phyloP scores from a whole-genome alignment of 768 basidiomycete genomes.

The Sporobolomyces pararoseus region DNA sequence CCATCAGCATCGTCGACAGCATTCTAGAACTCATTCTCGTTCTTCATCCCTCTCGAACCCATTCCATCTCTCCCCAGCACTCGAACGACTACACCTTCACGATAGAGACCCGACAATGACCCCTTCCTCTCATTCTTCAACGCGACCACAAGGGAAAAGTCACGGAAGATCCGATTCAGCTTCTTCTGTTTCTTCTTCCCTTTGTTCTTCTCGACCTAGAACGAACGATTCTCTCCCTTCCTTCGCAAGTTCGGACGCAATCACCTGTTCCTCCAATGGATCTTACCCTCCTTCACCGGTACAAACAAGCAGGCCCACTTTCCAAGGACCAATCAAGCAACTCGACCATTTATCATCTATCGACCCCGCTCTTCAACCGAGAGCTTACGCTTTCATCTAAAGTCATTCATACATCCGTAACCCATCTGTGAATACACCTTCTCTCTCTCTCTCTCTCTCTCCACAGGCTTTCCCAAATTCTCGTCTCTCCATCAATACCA shows the following conservation, averaged over 20 bases:
- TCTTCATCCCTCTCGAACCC: conserved; percentile 19
- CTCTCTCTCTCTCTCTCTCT: background rate
- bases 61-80: background rate
- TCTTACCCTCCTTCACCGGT: conserved; percentile 22
- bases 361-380: background rate
- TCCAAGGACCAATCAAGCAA: background rate
- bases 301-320: conserved; percentile 15
- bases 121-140: background rate
- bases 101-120: conserved; percentile 1
- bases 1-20: conserved; percentile 13
- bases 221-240: conserved; percentile 41
- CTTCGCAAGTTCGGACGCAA: conserved; percentile 15
- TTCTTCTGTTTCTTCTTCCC: background rate
- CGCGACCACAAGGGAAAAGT: background rate
- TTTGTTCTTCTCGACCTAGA: conserved; percentile 29
- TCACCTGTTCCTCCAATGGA: conserved; percentile 17
- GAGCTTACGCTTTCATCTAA: conserved; percentile 19
- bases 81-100: conserved; percentile 21
- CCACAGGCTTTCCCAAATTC: too few species aligned
- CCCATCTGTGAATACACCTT: background rate
- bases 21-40: conserved; percentile 31
- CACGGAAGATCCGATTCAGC: background rate
- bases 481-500: too few species aligned
- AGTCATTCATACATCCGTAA: background rate
- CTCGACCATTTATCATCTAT: background rate